These are phyloP conservation scores for Chondrus crispus DNA, from an alignment of 23 red algal species.

Conservation along the genomic window DNA sequence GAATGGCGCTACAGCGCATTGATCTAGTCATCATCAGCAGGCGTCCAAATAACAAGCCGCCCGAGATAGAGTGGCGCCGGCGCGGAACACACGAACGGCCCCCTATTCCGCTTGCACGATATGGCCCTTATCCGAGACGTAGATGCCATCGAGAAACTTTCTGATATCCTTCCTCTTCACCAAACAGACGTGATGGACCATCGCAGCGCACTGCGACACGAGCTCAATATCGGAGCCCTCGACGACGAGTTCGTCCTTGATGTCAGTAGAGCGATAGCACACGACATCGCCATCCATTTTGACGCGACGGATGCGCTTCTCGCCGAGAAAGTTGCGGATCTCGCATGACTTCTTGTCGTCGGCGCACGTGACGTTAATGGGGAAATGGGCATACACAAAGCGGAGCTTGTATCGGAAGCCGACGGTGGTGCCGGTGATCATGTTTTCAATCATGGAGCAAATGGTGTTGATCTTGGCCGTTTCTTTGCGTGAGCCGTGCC, in stretches of 20 bases:
- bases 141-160: slow-evolving; percentile 99
- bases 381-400: slow-evolving; percentile 99
- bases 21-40: too few species aligned
- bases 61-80: too few species aligned
- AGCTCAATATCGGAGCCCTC: slow-evolving; percentile 92
- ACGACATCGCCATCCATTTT: slow-evolving; percentile 85
- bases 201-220: slow-evolving; percentile 92
- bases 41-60: too few species aligned
- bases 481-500: slow-evolving; percentile 90
- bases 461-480: slow-evolving; percentile 88
- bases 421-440: slow-evolving; percentile 82
- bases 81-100: too few species aligned
- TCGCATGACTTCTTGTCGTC: slow-evolving; percentile 84
- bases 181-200: slow-evolving; percentile 93
- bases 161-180: slow-evolving; percentile 97
- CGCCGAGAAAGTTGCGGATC: slow-evolving; percentile 97
- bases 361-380: slow-evolving; percentile 87
- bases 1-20: too few species aligned
- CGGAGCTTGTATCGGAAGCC: slow-evolving; percentile 98
- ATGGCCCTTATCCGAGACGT: slow-evolving; percentile 88
- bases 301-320: slow-evolving; percentile 92
- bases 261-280: slow-evolving; percentile 73
- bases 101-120: slow-evolving; percentile 41
- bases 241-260: slow-evolving; percentile 94
- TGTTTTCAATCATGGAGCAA: slow-evolving; percentile 84